Evolutionary conservation across 2,329 filamentous ascomycete species (phyloP), one percentile per base, ranked within the genome.

Genomic region (Trichophyton equinum): DNA sequence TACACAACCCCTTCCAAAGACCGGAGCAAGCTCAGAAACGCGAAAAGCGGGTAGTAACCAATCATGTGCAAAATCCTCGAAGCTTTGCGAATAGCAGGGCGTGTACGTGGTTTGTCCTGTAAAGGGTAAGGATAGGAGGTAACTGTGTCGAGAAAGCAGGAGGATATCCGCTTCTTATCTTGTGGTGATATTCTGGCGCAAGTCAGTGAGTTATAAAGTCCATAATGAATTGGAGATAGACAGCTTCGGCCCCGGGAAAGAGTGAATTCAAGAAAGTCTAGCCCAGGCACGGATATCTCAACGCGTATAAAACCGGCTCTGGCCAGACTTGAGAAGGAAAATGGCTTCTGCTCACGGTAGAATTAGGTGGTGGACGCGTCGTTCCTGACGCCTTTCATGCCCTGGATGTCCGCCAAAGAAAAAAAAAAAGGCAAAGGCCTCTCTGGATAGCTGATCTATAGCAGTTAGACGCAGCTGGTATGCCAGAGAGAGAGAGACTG

Each of bases 31-130:
- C 51, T 55, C 51, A 55, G 51, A 55, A 55, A 33, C 51, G 27
- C 51, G 30, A 55, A 55, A 20, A 33, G n/a, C 30, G 25, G 30
- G 51, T n/a, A n/a, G 30, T 55, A 36, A 55, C 51, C 51, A 55
- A 55, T 55, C 51, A 55, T 55, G 30, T 55, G 51, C 25, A 55
- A 55, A 36, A 20, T 18, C 51, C 27, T 33, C 5, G 27, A 36
- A 55, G 51, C 51, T 55, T 9, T 55, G 59, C 61, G 64, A 60
- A 40, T 49, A 56, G 56, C 33, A 22, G 46, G 61, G 60, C 63
- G 62, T 57, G 62, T 65, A 59, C 55, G 5, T 15, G 58, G 49
- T 59, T 53, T 27, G 57, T 46, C 57, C 11, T 38, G n/a, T n/a
- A 44, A 44, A 44, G 18, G 57, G 59, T 55, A 33, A 63, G 30